These are phyloP conservation scores for Kwoniella sp. DNA, from an alignment of 768 basidiomycete genomes.

Conservation along the genomic window DNA sequence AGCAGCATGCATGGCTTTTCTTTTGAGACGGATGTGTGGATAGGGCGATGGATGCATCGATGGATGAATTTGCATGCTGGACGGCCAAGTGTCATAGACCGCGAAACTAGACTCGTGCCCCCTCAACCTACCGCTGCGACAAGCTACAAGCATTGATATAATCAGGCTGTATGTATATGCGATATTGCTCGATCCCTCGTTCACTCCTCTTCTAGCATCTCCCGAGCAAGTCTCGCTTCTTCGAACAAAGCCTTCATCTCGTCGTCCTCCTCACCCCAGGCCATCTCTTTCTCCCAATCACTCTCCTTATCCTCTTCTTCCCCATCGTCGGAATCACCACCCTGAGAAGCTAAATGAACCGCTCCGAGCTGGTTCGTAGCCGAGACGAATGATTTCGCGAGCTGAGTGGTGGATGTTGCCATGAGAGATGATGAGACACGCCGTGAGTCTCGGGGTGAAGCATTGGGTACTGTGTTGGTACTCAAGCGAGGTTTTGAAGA, in stretches of 20 bases:
- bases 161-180: too few species aligned
- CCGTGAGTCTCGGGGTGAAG: slow-evolving; percentile 1
- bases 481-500: background rate
- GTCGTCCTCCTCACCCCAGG: slow-evolving; percentile 20
- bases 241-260: slow-evolving; percentile 23
- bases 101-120: too few species aligned
- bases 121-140: too few species aligned
- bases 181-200: too few species aligned
- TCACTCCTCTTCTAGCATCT: slow-evolving; percentile 18
- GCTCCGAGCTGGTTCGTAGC: slow-evolving; percentile 17
- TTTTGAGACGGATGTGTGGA: too few species aligned
- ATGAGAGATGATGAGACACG: slow-evolving; percentile 13
- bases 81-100: too few species aligned
- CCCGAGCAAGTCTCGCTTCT: slow-evolving; percentile 18
- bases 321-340: slow-evolving; percentile 8
- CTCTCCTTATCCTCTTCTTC: slow-evolving; percentile 16
- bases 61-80: too few species aligned
- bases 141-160: too few species aligned
- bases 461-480: background rate
- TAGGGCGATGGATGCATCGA: too few species aligned
- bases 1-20: too few species aligned
- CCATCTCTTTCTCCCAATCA: slow-evolving; percentile 25
- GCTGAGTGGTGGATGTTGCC: background rate
- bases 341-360: slow-evolving; percentile 1
- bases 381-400: slow-evolving; percentile 12